phyloP scores from a whole-genome alignment of 164 flowering plant species.

The Cinnamomum chago region DNA sequence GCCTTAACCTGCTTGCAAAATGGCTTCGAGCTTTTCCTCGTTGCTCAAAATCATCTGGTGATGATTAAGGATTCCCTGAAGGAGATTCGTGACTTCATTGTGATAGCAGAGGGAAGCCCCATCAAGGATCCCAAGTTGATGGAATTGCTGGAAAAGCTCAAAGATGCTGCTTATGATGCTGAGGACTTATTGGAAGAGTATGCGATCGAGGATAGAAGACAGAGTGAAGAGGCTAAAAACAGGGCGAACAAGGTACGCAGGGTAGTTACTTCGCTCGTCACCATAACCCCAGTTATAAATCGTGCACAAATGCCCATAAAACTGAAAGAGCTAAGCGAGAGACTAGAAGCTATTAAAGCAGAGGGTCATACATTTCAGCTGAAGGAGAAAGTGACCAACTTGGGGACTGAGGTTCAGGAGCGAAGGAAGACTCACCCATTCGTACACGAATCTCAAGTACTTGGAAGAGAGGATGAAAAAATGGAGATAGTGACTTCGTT shows the following conservation, averaged over 20 bases:
- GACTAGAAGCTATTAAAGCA: neutral
- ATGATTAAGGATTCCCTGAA: no score
- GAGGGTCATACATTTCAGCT: neutral
- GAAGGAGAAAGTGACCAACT: neutral
- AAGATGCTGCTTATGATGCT: conserved; percentile 5
- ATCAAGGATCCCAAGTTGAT: neutral
- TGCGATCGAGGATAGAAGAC: neutral
- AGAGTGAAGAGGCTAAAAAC: neutral
- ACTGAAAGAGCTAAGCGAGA: neutral
- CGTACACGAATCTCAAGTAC: neutral
- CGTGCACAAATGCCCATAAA: no score
- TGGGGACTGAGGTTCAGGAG: neutral
- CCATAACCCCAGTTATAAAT: neutral
- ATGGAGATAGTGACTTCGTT: neutral
- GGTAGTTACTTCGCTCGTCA: neutral
- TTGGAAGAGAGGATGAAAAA: neutral
- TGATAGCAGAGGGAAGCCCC: no score
- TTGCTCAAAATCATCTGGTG: no score
- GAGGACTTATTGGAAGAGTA: conserved; percentile 8
- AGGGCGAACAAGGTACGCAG: neutral
- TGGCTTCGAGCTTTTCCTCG: no score
- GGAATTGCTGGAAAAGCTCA: conserved; percentile 5
- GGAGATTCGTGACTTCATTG: no score
- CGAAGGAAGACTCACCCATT: neutral
- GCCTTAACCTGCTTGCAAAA: no score